Evolutionary conservation across 1,284 basidiomycete genomes (phyloP).

Genomic region (Trametes hirsuta): DNA sequence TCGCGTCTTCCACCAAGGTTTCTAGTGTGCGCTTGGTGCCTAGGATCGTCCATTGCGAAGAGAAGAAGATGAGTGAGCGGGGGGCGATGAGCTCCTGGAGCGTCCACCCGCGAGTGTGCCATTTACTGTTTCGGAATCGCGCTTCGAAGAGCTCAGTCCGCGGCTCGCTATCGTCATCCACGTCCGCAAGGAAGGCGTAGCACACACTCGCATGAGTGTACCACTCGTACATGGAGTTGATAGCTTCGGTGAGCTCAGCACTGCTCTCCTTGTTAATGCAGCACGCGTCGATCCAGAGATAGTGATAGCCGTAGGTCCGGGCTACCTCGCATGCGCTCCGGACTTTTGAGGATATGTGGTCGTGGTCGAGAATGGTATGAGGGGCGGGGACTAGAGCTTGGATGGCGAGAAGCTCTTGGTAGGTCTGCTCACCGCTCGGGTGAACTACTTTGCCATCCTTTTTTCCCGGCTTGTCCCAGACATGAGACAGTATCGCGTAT

Average conservation of each 20-base stretch:
- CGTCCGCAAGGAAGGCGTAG: constrained; percentile 22
- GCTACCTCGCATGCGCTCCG: too few species aligned
- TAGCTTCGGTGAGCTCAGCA: too few species aligned
- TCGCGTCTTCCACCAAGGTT: constrained; percentile 17
- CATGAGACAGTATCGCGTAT: constrained; percentile 13
- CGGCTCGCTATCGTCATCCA: constrained; percentile 20
- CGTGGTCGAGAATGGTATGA: too few species aligned
- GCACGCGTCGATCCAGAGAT: too few species aligned
- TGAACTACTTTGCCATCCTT: not conserved
- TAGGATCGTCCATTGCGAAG: constrained; percentile 14
- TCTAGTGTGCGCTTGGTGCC: constrained; percentile 20
- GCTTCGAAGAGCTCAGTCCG: constrained; percentile 9
- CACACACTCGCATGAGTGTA: too few species aligned
- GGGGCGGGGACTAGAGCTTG: too few species aligned
- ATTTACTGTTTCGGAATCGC: constrained; percentile 19
- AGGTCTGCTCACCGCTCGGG: not conserved
- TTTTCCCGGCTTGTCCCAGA: not conserved
- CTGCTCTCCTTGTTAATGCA: too few species aligned
- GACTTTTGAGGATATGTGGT: too few species aligned
- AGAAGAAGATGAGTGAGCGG: constrained; percentile 14
- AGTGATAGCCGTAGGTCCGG: too few species aligned
- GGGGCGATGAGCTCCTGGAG: constrained; percentile 25
- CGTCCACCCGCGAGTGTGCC: constrained; percentile 25
- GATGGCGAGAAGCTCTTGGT: too few species aligned
- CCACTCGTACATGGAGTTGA: too few species aligned